phyloP scores from a whole-genome alignment of 768 basidiomycete genomes.

The Imleria badia region DNA sequence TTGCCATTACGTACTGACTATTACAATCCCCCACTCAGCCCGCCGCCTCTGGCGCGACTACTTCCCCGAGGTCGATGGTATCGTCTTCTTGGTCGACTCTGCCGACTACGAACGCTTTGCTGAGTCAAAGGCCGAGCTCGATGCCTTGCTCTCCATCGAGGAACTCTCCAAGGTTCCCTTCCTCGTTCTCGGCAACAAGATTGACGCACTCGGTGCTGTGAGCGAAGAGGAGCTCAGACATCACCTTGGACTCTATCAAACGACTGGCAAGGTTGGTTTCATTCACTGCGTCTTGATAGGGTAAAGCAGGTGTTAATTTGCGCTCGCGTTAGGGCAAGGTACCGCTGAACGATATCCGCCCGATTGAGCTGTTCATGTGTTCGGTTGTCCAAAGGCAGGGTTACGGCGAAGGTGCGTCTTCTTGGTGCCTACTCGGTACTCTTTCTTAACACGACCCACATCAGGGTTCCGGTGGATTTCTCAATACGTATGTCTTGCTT shows the following conservation, averaged over 20 bases:
- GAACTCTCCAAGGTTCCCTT: slow-evolving; percentile 95
- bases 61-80: slow-evolving; percentile 99
- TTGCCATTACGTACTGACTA: background rate
- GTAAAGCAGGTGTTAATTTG: slow-evolving; percentile 3
- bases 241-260: slow-evolving; percentile 93
- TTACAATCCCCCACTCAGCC: slow-evolving; percentile 44
- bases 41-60: slow-evolving; percentile 99
- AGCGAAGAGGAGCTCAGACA: slow-evolving; percentile 97
- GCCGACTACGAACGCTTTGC: slow-evolving; percentile 96
- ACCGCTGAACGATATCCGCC: slow-evolving; percentile 93
- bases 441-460: slow-evolving; percentile 3
- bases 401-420: slow-evolving; percentile 83
- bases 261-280: slow-evolving; percentile 89
- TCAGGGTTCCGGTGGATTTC: slow-evolving; percentile 93
- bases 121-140: slow-evolving; percentile 96
- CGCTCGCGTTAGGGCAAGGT: slow-evolving; percentile 77
- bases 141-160: slow-evolving; percentile 93
- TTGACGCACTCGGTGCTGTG: slow-evolving; percentile 96
- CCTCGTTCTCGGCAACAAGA: slow-evolving; percentile 99
- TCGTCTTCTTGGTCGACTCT: slow-evolving; percentile 97
- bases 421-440: background rate
- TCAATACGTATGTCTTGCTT: slow-evolving; percentile 75
- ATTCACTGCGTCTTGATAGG: background rate
- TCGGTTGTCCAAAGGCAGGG: slow-evolving; percentile 99
- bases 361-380: slow-evolving; percentile 99